phyloP scores from a whole-genome alignment of 2,329 filamentous ascomycete species.

The Calonectria pteridis region DNA sequence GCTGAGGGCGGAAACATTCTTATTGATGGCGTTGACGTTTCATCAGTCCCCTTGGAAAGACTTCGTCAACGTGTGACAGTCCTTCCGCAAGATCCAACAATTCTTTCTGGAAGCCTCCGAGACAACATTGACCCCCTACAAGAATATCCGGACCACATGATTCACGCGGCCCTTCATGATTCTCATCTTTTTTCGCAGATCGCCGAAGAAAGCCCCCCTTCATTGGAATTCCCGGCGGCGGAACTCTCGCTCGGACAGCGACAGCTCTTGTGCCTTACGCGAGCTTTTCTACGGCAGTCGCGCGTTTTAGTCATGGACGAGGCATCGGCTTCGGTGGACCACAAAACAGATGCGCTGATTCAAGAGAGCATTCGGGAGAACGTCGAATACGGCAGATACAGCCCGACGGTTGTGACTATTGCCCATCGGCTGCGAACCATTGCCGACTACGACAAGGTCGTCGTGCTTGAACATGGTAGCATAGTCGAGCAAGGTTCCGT shows the following conservation, averaged over 20 bases:
- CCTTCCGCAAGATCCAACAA: conserved; percentile 69
- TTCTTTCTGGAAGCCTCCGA: background rate
- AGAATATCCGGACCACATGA: background rate
- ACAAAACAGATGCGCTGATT: background rate
- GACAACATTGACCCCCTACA: background rate
- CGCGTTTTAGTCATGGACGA: background rate
- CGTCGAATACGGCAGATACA: background rate
- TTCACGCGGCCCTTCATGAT: background rate
- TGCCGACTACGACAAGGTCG: background rate
- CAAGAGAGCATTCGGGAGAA: background rate
- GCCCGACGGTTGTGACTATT: background rate
- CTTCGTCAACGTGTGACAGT: conserved; percentile 79
- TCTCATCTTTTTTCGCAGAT: background rate
- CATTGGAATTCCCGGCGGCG: background rate
- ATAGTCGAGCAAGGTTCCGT: background rate
- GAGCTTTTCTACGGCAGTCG: background rate
- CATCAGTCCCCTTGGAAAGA: conserved; percentile 75
- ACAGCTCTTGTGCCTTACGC: background rate
- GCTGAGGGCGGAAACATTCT: conserved; percentile 72
- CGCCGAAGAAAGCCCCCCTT: background rate
- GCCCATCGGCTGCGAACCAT: background rate
- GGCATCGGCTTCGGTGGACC: background rate
- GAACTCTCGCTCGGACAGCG: background rate
- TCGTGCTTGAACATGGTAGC: background rate
- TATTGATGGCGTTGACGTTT: conserved; percentile 81